Conservation (phyloP, 768 basidiomycete species). For the Leucocoprinus sp. region DNA sequence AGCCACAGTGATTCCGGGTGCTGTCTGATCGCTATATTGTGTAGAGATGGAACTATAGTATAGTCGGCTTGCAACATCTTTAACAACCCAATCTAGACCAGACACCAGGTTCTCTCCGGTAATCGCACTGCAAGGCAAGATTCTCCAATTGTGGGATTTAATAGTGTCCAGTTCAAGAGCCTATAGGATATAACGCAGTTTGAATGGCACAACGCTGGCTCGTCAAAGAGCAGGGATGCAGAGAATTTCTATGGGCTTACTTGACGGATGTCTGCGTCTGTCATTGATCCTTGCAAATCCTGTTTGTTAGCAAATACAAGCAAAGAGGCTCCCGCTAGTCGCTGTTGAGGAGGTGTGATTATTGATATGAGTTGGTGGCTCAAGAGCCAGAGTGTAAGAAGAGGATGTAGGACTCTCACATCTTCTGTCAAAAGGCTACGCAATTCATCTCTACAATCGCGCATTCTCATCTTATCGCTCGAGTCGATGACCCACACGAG, state of each 20-base stretch:
- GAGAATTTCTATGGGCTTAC: slow-evolving; percentile 37
- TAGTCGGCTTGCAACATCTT: slow-evolving; percentile 77
- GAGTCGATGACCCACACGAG: slow-evolving; percentile 99
- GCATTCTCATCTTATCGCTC: slow-evolving; percentile 81
- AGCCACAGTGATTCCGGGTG: background rate
- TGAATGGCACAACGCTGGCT: slow-evolving; percentile 12
- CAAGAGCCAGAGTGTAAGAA: slow-evolving; percentile 9
- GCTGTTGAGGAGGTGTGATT: slow-evolving; percentile 38
- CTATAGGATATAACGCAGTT: slow-evolving; percentile 30
- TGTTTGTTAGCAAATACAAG: slow-evolving; percentile 98
- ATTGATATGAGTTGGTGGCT: slow-evolving; percentile 9
- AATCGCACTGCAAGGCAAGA: slow-evolving; percentile 87
- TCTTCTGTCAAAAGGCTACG: slow-evolving; percentile 85
- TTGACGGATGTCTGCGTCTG: slow-evolving; percentile 70
- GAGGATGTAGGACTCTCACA: slow-evolving; percentile 39
- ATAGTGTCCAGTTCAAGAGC: slow-evolving; percentile 75
- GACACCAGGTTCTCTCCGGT: slow-evolving; percentile 78
- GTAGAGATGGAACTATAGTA: slow-evolving; percentile 62
- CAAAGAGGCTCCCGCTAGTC: slow-evolving; percentile 91
- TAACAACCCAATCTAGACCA: slow-evolving; percentile 89
- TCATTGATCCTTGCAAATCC: slow-evolving; percentile 85
- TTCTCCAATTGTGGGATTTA: slow-evolving; percentile 84
- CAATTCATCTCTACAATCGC: slow-evolving; percentile 84
- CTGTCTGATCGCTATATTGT: slow-evolving; percentile 10
- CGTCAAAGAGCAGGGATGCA: slow-evolving; percentile 12